Evolutionary conservation across 169 alveolate genomes (phyloP).

Genomic region (Theileria equi): DNA sequence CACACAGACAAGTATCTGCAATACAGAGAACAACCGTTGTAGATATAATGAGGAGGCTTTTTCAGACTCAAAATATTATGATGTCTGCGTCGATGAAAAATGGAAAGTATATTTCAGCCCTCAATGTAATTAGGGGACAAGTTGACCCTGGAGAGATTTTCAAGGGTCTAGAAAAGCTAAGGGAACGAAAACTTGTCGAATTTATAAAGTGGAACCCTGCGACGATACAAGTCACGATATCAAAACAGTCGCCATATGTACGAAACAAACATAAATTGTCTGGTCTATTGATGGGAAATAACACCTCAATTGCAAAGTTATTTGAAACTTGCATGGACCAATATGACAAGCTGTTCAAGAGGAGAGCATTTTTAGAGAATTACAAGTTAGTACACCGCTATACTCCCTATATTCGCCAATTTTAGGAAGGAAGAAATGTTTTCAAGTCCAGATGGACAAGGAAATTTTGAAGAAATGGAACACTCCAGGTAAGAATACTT

Average conservation of each 20-base stretch:
- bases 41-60: constrained; percentile 97
- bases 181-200: constrained; percentile 77
- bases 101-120: constrained; percentile 67
- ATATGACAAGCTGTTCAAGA: constrained; percentile 88
- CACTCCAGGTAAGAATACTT: constrained; percentile 77
- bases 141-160: constrained; percentile 2
- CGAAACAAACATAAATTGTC: constrained; percentile 93
- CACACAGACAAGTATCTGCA: constrained; percentile 39
- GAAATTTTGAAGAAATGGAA: constrained; percentile 89
- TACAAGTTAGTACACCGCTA: constrained; percentile 64
- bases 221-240: constrained; percentile 94
- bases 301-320: constrained; percentile 90
- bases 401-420: neutral
- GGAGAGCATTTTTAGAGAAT: constrained; percentile 96
- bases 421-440: constrained; percentile 79
- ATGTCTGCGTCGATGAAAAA: constrained; percentile 49
- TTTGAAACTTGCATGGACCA: constrained; percentile 89
- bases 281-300: constrained; percentile 98
- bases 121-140: constrained; percentile 71
- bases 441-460: constrained; percentile 82
- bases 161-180: constrained; percentile 67
- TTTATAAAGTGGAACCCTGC: constrained; percentile 99
- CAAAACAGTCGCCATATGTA: constrained; percentile 95
- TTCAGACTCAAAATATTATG: constrained; percentile 94
- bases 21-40: constrained; percentile 94